Evolutionary conservation across 805 yeast species (phyloP), one percentile per base, ranked within the genome.

Genomic region (Jamesozyma gamospora): DNA sequence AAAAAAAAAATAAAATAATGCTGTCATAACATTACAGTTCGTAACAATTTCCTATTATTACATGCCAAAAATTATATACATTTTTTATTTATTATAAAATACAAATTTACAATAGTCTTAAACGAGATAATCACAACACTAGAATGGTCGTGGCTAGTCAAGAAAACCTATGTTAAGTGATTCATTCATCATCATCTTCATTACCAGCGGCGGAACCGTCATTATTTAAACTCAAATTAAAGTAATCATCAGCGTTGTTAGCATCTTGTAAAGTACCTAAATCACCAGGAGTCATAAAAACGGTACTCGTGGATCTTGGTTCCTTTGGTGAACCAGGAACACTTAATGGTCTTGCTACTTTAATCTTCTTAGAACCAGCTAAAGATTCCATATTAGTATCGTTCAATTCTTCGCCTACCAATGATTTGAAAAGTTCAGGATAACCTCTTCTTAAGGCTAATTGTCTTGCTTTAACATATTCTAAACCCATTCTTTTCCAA

Each of bases 401-500:
- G 36, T 50, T 53, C 8, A 54, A 27, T n/a, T 56, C 63, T 41
- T 53, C 56, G 28, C 60, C 60, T 5, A 52, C 57, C 18, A 55
- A 40, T 41, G 56, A 61, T 28, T 71, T 70, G 63, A 79, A 90
- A 51, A 80, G 72, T 46, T 82, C 86, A 19, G 97, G 96, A 58
- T 92, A 90, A 2, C 96, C 97, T 55, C 97, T 72, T 61, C 88
- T 82, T 59, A 90, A 70, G 0, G 96, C 86, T 52, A 90, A 72
- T 55, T 84, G 87, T 55, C 97, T 77, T 13, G 97, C 97, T 68
- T 90, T 90, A 54, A 85, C 78, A 62, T 90, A 90, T 63, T 92
- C 98, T 39, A 90, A 69, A 0, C 98, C 98, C 97, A 90, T 88
- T 55, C 97, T 75, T 64, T 84, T 85, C 98, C 98, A 90, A 66